These are phyloP conservation scores for Kalmusia sp. DNA, from an alignment of 2,329 filamentous ascomycete species.

Conservation along the genomic window DNA sequence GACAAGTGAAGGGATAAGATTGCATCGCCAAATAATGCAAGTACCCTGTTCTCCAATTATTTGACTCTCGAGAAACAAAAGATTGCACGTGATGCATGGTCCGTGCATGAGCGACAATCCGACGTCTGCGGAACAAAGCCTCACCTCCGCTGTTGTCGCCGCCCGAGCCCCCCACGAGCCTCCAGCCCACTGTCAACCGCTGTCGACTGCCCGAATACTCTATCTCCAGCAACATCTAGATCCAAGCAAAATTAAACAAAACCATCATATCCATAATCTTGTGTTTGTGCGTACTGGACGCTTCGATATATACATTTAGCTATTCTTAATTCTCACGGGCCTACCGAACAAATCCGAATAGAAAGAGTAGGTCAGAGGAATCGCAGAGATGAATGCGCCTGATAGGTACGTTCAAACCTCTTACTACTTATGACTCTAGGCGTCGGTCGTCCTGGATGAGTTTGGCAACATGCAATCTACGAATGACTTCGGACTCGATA, in stretches of 20 bases:
- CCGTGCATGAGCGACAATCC: background rate
- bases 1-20: too few relatives aligned
- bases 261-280: too few relatives aligned
- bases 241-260: too few relatives aligned
- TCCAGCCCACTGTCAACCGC: too few relatives aligned
- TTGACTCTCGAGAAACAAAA: background rate
- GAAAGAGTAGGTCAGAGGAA: background rate
- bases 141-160: background rate
- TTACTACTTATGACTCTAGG: conserved; percentile 1
- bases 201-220: too few relatives aligned
- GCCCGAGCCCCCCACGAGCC: background rate
- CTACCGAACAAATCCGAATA: background rate
- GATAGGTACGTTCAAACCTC: conserved; percentile 38
- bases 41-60: too few relatives aligned
- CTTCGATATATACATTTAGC: too few relatives aligned
- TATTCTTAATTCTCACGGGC: too few relatives aligned
- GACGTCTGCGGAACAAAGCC: background rate
- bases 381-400: conserved; percentile 45
- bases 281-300: too few relatives aligned
- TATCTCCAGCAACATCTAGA: too few relatives aligned
- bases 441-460: conserved; percentile 9
- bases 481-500: conserved; percentile 5
- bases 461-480: conserved; percentile 11
- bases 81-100: background rate
- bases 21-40: too few relatives aligned